Conservation (phyloP, 169 alveolate genomes). For the Eimeria acervulina region DNA sequence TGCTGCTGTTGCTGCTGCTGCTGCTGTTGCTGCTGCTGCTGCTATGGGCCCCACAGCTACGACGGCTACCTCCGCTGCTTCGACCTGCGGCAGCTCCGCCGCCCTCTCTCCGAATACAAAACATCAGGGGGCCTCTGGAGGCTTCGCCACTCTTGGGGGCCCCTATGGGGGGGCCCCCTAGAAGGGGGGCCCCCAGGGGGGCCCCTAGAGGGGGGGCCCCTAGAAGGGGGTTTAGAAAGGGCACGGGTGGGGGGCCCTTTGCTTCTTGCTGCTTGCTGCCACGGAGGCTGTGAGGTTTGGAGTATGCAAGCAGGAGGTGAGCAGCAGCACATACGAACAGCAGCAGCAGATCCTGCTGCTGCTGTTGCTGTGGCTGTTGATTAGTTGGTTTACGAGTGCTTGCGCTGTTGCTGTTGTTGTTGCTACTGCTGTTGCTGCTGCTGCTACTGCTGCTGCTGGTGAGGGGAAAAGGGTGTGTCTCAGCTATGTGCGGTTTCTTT, state of each 20-base stretch:
- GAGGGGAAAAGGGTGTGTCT: too few species aligned
- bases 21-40: too few species aligned
- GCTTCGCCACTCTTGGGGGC: conserved; percentile 46
- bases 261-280: conserved; percentile 80
- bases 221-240: too few species aligned
- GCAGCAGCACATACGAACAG: background rate
- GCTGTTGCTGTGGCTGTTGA: background rate
- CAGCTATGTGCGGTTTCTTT: background rate
- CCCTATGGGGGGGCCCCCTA: background rate
- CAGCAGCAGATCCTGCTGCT: too few species aligned
- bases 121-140: conserved; percentile 82
- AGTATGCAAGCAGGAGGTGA: background rate
- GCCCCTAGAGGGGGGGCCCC: too few species aligned
- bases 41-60: background rate
- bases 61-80: conserved; percentile 74
- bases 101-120: background rate
- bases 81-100: conserved; percentile 73
- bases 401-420: conserved; percentile 16
- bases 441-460: conserved; percentile 25
- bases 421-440: conserved; percentile 32
- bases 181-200: too few species aligned
- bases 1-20: too few species aligned
- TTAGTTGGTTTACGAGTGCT: background rate
- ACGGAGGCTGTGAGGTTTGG: conserved; percentile 83
- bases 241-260: too few species aligned